Conservation (phyloP, 495 filamentous ascomycete species). For the Podospora didyma region DNA sequence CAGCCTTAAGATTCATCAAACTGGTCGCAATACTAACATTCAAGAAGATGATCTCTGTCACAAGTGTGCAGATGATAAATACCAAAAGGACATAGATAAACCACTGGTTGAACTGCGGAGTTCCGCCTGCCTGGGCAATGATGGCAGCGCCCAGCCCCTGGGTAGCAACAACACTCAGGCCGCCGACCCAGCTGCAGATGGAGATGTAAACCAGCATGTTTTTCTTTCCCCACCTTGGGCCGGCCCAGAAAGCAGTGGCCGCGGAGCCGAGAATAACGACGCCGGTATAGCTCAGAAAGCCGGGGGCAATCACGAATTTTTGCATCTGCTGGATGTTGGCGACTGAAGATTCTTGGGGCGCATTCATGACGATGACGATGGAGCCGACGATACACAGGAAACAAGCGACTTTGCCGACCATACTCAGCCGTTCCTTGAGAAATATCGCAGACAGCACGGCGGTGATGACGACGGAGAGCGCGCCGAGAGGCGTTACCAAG, state of each 20-base stretch:
- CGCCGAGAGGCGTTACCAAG: conserved; percentile 89
- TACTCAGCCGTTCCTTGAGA: conserved; percentile 89
- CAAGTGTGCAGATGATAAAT: conserved; percentile 80
- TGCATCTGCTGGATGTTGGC: conserved; percentile 91
- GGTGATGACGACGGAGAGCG: conserved; percentile 92
- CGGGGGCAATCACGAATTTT: conserved; percentile 78
- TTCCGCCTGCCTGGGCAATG: conserved; percentile 75
- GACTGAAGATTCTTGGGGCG: conserved; percentile 79
- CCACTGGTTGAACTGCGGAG: conserved; percentile 92
- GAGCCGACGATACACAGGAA: conserved; percentile 93
- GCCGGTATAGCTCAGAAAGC: conserved; percentile 82
- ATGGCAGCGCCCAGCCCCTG: conserved; percentile 93
- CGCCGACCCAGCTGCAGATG: conserved; percentile 92
- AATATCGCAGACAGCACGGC: conserved; percentile 93
- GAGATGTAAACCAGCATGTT: conserved; percentile 97
- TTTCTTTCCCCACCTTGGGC: conserved; percentile 88
- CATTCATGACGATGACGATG: conserved; percentile 91
- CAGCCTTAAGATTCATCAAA: neutral
- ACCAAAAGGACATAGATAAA: conserved; percentile 90
- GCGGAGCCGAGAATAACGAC: conserved; percentile 70
- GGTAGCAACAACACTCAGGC: conserved; percentile 89
- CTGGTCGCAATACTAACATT: conserved; percentile 64
- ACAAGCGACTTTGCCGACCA: conserved; percentile 94
- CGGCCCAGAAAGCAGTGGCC: conserved; percentile 77
- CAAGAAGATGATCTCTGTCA: conserved; percentile 91